Evolutionary conservation across 345 rosid genomes (phyloP), one percentile per base, ranked within the genome.

Genomic region (Turnera subulata): DNA sequence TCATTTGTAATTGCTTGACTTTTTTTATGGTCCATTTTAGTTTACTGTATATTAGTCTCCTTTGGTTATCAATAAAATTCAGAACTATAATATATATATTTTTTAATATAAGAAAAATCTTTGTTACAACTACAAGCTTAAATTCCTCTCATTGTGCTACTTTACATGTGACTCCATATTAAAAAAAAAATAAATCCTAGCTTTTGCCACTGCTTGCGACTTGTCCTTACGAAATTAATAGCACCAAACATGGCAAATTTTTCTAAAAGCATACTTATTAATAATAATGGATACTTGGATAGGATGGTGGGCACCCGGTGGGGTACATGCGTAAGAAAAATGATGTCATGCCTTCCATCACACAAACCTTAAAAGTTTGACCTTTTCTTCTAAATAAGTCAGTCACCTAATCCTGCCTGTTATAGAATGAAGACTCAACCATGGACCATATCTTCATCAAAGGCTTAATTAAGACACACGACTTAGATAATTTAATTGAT

Each of bases 351-450:
- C 10, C 56, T 22, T 50, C 22, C 12, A 10, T 60, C 40, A 60
- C 37, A 22, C 1, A n/a, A 10, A 35, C 29, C 47, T 6, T 1
- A 9, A 9, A 42, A 4, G 35, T 8, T 29, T 29, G 35, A 29
- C 35, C 35, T 29, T 8, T 29, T 29, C 8, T 29, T 12, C 10
- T n/a, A 25, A 26, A 14, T 24, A 23, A 24, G 40, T 16, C 20
- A 17, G 47, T 60, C 56, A 38, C 63, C 63, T 48, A 49, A 48
- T 48, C 55, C 45, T n/a, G 8, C 40, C 13, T n/a, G n/a, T n/a
- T n/a, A n/a, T n/a, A n/a, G n/a, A n/a, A 2, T 23, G 6, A 26
- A 61, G 57, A 61, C 65, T 42, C 33, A 19, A 18, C 35, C 14
- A 20, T 9, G 25, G 50, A 44, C 42, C 18, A 19, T n/a, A n/a